These are phyloP conservation scores for Cyclanthera cordifolia DNA, from an alignment of 306 rosid genomes.

Conservation along the genomic window DNA sequence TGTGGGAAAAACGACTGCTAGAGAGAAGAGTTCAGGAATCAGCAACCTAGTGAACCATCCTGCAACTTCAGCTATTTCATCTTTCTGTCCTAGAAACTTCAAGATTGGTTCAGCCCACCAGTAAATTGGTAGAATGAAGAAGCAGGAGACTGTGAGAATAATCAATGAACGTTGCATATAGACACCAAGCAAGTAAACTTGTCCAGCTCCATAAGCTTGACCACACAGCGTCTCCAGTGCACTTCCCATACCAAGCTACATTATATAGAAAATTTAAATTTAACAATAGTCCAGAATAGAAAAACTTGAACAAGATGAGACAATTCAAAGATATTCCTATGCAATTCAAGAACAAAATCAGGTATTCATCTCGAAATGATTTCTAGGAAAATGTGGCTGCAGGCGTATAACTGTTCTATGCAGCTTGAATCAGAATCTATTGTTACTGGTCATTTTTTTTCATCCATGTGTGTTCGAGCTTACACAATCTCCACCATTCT, in stretches of 20 bases:
- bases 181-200: constrained; percentile 55
- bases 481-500: too few relatives aligned
- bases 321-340: neutral
- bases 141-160: constrained; percentile 35
- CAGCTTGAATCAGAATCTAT: neutral
- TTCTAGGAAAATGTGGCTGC: neutral
- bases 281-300: neutral
- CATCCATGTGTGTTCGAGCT: too few relatives aligned
- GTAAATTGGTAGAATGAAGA: constrained; percentile 53
- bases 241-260: constrained; percentile 51
- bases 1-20: constrained; percentile 57
- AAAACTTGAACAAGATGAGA: neutral
- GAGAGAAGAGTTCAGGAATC: constrained; percentile 65
- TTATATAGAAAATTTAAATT: neutral
- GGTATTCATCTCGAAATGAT: neutral
- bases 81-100: constrained; percentile 56
- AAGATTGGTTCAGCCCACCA: constrained; percentile 55
- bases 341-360: neutral
- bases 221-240: constrained; percentile 88
- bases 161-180: constrained; percentile 89
- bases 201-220: constrained; percentile 92
- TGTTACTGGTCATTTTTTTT: neutral
- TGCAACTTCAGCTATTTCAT: constrained; percentile 58
- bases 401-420: neutral
- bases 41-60: constrained; percentile 38